Conservation (phyloP, 208 protist species). For the Leishmania tarentolae region DNA sequence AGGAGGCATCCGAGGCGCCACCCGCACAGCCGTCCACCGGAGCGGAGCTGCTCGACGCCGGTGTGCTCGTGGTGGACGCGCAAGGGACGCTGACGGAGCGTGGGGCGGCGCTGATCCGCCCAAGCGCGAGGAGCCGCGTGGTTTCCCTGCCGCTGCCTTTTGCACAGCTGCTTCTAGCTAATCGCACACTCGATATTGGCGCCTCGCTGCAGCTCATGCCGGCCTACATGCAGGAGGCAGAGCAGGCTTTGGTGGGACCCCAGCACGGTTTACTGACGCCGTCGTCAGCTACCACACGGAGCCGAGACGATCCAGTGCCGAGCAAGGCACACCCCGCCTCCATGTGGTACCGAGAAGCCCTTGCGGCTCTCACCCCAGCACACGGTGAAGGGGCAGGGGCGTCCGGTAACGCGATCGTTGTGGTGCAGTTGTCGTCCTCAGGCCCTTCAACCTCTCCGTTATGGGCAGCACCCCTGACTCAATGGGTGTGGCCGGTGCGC, state of each 20-base stretch:
- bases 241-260: slow-evolving; percentile 13
- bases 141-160: slow-evolving; percentile 51
- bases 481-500: slow-evolving; percentile 41
- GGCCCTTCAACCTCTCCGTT: background rate
- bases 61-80: slow-evolving; percentile 49
- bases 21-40: background rate
- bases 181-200: slow-evolving; percentile 45
- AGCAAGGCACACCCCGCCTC: background rate
- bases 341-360: slow-evolving; percentile 19
- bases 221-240: slow-evolving; percentile 19
- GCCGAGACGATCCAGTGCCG: background rate
- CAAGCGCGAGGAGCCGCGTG: slow-evolving; percentile 37
- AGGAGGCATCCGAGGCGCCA: background rate
- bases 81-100: slow-evolving; percentile 60
- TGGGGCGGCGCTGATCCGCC: slow-evolving; percentile 49
- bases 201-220: slow-evolving; percentile 28
- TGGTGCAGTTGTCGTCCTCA: slow-evolving; percentile 13
- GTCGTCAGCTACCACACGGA: background rate
- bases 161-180: slow-evolving; percentile 58
- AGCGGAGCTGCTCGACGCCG: slow-evolving; percentile 41
- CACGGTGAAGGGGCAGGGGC: background rate
- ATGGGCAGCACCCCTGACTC: slow-evolving; percentile 16
- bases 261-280: slow-evolving; percentile 9
- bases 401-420: slow-evolving; percentile 39
- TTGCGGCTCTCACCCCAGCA: slow-evolving; percentile 15